Conservation (phyloP, 2,329 filamentous ascomycete species). For the Diaporthe aspalathi region DNA sequence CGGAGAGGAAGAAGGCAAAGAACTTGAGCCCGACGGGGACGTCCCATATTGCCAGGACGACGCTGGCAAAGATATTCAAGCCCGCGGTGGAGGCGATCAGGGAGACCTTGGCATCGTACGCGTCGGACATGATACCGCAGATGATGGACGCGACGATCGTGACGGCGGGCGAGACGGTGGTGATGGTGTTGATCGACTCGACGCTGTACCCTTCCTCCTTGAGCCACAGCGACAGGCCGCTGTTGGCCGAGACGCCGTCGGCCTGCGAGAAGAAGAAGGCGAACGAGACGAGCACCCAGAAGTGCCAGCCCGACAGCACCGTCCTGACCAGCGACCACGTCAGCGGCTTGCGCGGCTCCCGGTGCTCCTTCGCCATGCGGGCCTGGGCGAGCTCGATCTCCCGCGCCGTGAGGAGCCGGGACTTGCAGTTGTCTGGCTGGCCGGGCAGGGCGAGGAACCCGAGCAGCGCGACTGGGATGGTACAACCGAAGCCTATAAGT, state of each 20-base stretch:
- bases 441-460: slow-evolving; percentile 46
- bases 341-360: not conserved
- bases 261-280: slow-evolving; percentile 67
- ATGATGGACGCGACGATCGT: slow-evolving; percentile 8
- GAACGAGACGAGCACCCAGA: slow-evolving; percentile 47
- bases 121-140: slow-evolving; percentile 12
- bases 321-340: not conserved
- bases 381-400: slow-evolving; percentile 43
- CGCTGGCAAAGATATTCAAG: not conserved
- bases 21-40: slow-evolving; percentile 15
- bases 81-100: not conserved
- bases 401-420: slow-evolving; percentile 44
- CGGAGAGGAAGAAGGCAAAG: slow-evolving; percentile 14
- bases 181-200: slow-evolving; percentile 17
- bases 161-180: slow-evolving; percentile 7
- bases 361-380: slow-evolving; percentile 38
- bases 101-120: slow-evolving; percentile 9
- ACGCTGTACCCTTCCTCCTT: not conserved
- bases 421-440: slow-evolving; percentile 44
- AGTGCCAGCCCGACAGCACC: not conserved
- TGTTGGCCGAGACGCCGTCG: slow-evolving; percentile 60
- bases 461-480: slow-evolving; percentile 44
- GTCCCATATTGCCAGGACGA: not conserved
- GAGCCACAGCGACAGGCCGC: slow-evolving; percentile 11
- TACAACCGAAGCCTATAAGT: slow-evolving; percentile 9